A percentile compares a stretch with the other conserved stretches of the same genome.
phyloP scores from a whole-genome alignment of 345 rosid genomes.

The Rhodomyrtus tomentosa region DNA sequence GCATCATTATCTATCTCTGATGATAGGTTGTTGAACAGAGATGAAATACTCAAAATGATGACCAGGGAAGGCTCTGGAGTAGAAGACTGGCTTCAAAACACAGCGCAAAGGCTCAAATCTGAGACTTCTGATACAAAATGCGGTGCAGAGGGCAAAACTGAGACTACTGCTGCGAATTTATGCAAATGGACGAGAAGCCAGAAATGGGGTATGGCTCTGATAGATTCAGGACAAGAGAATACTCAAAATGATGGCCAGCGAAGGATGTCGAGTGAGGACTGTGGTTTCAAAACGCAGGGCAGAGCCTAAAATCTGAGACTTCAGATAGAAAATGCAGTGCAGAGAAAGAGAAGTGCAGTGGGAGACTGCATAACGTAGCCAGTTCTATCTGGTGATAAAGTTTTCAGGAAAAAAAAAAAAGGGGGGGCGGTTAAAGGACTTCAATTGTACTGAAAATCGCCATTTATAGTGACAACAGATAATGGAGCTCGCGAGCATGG shows the following conservation, averaged over 20 bases:
- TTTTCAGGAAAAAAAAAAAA: rapidly evolving
- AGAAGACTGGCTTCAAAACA: neutral
- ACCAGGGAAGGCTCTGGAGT: neutral
- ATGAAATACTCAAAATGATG: neutral
- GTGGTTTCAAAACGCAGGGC: too few relatives aligned
- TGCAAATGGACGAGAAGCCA: neutral
- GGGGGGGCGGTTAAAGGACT: too few relatives aligned
- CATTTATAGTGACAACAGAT: neutral
- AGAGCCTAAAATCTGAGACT: neutral
- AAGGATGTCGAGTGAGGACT: neutral
- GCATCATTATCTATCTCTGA: neutral
- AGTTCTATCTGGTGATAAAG: neutral
- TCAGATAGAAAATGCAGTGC: neutral
- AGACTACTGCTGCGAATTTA: neutral
- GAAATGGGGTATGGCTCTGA: neutral
- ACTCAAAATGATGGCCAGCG: neutral
- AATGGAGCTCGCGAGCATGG: neutral
- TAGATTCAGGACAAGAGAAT: neutral
- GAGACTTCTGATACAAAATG: neutral
- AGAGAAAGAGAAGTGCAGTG: neutral
- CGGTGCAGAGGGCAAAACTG: neutral
- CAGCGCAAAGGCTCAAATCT: neutral
- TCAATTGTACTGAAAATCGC: neutral
- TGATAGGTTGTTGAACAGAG: neutral
- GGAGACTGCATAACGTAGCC: neutral